Evolutionary conservation across 1,139 yeast species (phyloP).

Genomic region (Suhomyces bokatorum): DNA sequence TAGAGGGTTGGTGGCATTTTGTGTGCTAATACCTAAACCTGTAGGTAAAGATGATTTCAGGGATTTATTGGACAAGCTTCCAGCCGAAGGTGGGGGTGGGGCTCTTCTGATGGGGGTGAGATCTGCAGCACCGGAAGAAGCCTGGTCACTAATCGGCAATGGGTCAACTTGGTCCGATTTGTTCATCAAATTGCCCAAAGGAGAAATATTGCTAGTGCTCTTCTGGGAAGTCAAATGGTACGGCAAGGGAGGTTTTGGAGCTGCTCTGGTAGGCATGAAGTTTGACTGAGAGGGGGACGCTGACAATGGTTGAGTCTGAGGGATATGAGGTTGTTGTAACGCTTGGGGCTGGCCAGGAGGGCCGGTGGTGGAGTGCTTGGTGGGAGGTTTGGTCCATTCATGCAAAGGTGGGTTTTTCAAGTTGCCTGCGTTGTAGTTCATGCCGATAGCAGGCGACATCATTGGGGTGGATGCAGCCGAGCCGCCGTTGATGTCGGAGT

Average conservation of each 20-base stretch:
- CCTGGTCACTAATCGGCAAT: not conserved
- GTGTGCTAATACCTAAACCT: constrained; percentile 24
- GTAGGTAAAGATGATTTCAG: constrained; percentile 19
- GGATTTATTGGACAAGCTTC: constrained; percentile 1
- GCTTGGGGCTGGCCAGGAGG: constrained; percentile 10
- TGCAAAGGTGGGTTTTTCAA: constrained; percentile 20
- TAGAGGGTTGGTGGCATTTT: constrained; percentile 5
- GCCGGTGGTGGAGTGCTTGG: constrained; percentile 14
- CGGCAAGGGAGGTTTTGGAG: constrained; percentile 49
- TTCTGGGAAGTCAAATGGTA: constrained; percentile 35
- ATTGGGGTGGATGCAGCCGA: constrained; percentile 34
- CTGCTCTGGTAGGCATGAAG: constrained; percentile 42
- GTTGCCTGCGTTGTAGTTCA: constrained; percentile 8
- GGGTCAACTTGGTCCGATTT: constrained; percentile 19
- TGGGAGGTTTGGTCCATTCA: constrained; percentile 47
- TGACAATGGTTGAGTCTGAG: constrained; percentile 6
- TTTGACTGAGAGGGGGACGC: constrained; percentile 15
- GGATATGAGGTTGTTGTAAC: constrained; percentile 6
- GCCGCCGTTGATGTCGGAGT: constrained; percentile 51
- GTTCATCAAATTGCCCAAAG: constrained; percentile 36
- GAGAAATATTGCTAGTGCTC: constrained; percentile 29
- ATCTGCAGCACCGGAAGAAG: constrained; percentile 16
- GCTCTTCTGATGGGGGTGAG: constrained; percentile 55
- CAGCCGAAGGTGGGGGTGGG: constrained; percentile 51
- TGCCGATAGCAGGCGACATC: constrained; percentile 22